Conservation (phyloP, 805 yeast genomes). For the Pichia membranifaciens region DNA sequence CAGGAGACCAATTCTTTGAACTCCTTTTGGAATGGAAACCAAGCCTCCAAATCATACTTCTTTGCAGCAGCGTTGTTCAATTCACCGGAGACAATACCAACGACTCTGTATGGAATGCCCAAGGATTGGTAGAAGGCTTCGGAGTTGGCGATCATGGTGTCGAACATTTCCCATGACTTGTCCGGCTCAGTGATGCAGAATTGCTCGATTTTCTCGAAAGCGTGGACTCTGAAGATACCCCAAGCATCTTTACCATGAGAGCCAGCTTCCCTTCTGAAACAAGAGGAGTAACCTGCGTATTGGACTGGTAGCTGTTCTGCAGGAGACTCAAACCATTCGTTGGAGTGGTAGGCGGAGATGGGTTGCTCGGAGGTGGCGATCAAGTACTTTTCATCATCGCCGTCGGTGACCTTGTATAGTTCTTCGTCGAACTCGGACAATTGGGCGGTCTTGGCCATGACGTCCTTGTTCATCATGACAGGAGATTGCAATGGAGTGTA, state of each 20-base stretch:
- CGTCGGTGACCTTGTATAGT: slow-evolving; percentile 92
- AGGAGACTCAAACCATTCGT: slow-evolving; percentile 98
- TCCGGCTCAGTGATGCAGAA: slow-evolving; percentile 95
- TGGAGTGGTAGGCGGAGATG: slow-evolving; percentile 93
- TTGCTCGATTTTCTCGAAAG: slow-evolving; percentile 97
- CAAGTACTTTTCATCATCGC: slow-evolving; percentile 94
- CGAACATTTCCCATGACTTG: slow-evolving; percentile 96
- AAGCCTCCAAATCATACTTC: slow-evolving; percentile 97
- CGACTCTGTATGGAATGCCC: slow-evolving; percentile 93
- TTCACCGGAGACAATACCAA: slow-evolving; percentile 97
- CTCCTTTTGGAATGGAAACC: slow-evolving; percentile 99
- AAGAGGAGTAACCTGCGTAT: slow-evolving; percentile 96
- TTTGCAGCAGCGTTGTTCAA: slow-evolving; percentile 98
- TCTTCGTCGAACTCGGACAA: slow-evolving; percentile 97
- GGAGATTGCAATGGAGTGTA: slow-evolving; percentile 96
- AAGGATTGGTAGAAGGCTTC: slow-evolving; percentile 92
- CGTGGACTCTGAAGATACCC: slow-evolving; percentile 99
- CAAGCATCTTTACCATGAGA: slow-evolving; percentile 99
- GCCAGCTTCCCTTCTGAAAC: slow-evolving; percentile 99
- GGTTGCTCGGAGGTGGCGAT: slow-evolving; percentile 99
- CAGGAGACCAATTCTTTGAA: slow-evolving; percentile 97
- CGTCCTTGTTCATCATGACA: slow-evolving; percentile 99
- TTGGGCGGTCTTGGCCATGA: slow-evolving; percentile 99
- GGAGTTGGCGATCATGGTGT: slow-evolving; percentile 83
- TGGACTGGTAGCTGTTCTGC: slow-evolving; percentile 93